Conservation (phyloP, 2,329 filamentous ascomycete species). For the Colletotrichum melonis region DNA sequence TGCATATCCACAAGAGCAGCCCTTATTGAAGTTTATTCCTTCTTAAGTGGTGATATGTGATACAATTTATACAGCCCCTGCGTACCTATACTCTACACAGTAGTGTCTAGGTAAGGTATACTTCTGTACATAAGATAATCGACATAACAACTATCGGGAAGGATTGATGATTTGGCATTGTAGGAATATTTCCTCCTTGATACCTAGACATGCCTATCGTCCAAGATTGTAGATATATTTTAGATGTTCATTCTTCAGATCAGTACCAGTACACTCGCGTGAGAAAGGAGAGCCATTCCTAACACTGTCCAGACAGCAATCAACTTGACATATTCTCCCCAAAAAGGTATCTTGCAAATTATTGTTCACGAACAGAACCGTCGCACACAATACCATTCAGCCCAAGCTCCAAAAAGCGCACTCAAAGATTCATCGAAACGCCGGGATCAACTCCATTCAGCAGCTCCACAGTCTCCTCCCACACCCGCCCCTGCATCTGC, state of each 20-base stretch:
- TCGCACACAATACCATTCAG: not conserved
- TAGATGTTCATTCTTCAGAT: too few species aligned
- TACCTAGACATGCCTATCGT: not conserved
- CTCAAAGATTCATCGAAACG: conserved; percentile 46
- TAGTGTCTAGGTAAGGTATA: too few species aligned
- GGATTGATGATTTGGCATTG: not conserved
- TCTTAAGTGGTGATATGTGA: not conserved
- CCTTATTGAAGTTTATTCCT: not conserved
- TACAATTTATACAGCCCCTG: not conserved
- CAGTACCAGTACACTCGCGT: not conserved
- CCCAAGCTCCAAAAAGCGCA: not conserved
- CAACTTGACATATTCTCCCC: not conserved
- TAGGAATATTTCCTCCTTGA: not conserved
- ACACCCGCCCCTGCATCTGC: conserved; percentile 50
- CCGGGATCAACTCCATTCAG: conserved; percentile 56
- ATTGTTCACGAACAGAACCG: not conserved
- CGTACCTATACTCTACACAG: too few species aligned
- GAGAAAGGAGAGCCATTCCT: not conserved
- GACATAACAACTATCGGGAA: not conserved
- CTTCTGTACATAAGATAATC: too few species aligned
- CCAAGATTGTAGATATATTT: not conserved
- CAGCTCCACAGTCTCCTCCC: conserved; percentile 53
- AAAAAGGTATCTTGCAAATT: conserved; percentile 21
- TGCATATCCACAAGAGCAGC: not conserved
- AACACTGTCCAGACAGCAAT: too few species aligned